Conservation (phyloP, 352 stramenopile genomes). For the Aphanomyces euteiches region DNA sequence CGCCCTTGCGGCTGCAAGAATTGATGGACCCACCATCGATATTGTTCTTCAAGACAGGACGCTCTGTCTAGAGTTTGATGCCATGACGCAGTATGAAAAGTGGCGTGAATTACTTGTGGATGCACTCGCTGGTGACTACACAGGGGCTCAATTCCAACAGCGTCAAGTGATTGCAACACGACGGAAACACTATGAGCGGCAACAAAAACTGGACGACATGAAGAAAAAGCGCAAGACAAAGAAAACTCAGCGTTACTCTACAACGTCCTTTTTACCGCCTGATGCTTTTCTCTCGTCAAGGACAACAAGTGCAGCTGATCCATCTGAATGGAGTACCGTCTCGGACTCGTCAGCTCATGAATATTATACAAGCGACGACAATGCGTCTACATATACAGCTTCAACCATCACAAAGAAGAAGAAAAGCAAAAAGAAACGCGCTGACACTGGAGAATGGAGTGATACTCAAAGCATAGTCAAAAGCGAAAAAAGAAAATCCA, state of each 20-base stretch:
- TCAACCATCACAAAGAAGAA: neutral
- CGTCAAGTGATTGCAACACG: neutral
- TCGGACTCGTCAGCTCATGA: neutral
- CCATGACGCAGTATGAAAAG: slow-evolving; percentile 15
- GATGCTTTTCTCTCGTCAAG: neutral
- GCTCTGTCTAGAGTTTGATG: slow-evolving; percentile 23
- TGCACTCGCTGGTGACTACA: slow-evolving; percentile 11
- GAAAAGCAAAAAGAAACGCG: slow-evolving; percentile 12
- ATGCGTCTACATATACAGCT: neutral
- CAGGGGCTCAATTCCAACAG: neutral
- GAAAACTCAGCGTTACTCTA: neutral
- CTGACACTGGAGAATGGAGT: neutral
- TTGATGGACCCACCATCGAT: slow-evolving; percentile 9
- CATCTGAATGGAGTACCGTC: neutral
- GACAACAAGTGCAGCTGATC: neutral
- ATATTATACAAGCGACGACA: slow-evolving; percentile 1
- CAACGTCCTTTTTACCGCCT: no score
- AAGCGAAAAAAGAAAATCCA: neutral
- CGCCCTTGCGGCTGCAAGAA: neutral
- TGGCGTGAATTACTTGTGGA: slow-evolving; percentile 24
- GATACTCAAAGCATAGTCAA: neutral
- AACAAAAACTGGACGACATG: slow-evolving; percentile 13
- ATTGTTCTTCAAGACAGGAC: neutral
- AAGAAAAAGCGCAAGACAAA: slow-evolving; percentile 17
- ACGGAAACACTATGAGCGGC: slow-evolving; percentile 9